A percentile compares a stretch with the other conserved stretches of the same genome.
These are phyloP conservation scores for Claviceps monticola DNA, from an alignment of 2,329 filamentous ascomycete genomes.

Conservation along the genomic window DNA sequence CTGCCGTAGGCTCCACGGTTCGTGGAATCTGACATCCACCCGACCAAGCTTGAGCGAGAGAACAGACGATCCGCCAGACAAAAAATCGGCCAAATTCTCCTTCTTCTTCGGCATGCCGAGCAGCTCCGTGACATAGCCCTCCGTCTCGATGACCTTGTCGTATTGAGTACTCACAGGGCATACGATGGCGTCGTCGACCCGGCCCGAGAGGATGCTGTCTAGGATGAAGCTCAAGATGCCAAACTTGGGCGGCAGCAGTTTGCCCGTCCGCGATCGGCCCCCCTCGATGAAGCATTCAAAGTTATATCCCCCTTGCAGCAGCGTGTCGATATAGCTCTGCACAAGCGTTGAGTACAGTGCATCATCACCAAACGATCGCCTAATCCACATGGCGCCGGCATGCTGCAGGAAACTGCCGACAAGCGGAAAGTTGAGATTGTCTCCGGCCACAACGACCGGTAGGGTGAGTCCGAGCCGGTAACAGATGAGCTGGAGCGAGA, in stretches of 20 bases:
- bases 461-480: conserved; percentile 81
- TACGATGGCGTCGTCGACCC: conserved; percentile 81
- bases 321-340: conserved; percentile 86
- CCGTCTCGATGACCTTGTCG: conserved; percentile 96
- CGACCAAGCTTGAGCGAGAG: conserved; percentile 78
- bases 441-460: conserved; percentile 84
- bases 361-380: conserved; percentile 84
- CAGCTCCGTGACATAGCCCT: conserved; percentile 89
- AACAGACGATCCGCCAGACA: conserved; percentile 74
- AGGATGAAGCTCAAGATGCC: conserved; percentile 86
- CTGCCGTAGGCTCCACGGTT: conserved; percentile 79
- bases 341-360: conserved; percentile 84
- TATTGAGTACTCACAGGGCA: conserved; percentile 96
- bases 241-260: conserved; percentile 87
- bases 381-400: conserved; percentile 95
- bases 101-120: conserved; percentile 91
- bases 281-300: conserved; percentile 98
- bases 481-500: conserved; percentile 88
- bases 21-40: conserved; percentile 90
- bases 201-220: conserved; percentile 76
- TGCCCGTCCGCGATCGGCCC: conserved; percentile 81
- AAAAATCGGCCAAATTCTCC: conserved; percentile 79
- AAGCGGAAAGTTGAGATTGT: conserved; percentile 89
- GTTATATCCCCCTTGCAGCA: conserved; percentile 84
- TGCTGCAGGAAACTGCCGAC: conserved; percentile 86